Evolutionary conservation across 306 rosid genomes (phyloP).

Genomic region (Neltuma alba): DNA sequence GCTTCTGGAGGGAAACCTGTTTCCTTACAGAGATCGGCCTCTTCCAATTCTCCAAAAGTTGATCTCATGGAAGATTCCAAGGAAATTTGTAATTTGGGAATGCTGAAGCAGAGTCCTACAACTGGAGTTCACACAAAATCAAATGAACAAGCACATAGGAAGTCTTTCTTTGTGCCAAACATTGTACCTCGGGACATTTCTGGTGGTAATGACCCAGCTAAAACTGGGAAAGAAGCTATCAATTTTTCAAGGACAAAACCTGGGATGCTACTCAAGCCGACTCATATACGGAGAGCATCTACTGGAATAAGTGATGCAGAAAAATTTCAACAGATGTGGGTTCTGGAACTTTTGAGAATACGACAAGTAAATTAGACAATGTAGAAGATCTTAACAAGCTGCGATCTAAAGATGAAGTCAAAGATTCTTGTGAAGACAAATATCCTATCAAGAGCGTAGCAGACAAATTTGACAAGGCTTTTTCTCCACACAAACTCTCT

Average conservation of each 20-base stretch:
- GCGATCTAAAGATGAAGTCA: constrained; percentile 39
- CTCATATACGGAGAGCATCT: constrained; percentile 58
- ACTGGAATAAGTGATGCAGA: constrained; percentile 56
- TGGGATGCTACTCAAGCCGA: constrained; percentile 73
- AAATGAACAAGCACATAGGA: constrained; percentile 43
- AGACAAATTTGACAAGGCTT: constrained; percentile 46
- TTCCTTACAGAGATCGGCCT: constrained; percentile 44
- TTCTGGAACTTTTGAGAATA: constrained; percentile 38
- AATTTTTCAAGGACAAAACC: constrained; percentile 63
- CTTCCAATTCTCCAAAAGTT: constrained; percentile 49
- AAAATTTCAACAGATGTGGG: constrained; percentile 42
- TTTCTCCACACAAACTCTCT: constrained; percentile 41
- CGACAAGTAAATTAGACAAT: constrained; percentile 35
- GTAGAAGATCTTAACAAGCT: constrained; percentile 37
- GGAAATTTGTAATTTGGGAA: constrained; percentile 43
- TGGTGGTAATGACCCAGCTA: constrained; percentile 49
- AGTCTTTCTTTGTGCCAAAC: constrained; percentile 44
- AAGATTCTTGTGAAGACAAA: constrained; percentile 46
- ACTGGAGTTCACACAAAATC: constrained; percentile 48
- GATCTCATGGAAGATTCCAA: constrained; percentile 47
- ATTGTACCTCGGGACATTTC: constrained; percentile 56
- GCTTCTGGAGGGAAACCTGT: constrained; percentile 72
- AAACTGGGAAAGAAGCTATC: constrained; percentile 48
- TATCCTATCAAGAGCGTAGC: constrained; percentile 49
- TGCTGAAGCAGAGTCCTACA: constrained; percentile 51